Base-by-base conservation (phyloP, 2,329 filamentous ascomycete species). In the Ceratocystis lukuohia region DNA sequence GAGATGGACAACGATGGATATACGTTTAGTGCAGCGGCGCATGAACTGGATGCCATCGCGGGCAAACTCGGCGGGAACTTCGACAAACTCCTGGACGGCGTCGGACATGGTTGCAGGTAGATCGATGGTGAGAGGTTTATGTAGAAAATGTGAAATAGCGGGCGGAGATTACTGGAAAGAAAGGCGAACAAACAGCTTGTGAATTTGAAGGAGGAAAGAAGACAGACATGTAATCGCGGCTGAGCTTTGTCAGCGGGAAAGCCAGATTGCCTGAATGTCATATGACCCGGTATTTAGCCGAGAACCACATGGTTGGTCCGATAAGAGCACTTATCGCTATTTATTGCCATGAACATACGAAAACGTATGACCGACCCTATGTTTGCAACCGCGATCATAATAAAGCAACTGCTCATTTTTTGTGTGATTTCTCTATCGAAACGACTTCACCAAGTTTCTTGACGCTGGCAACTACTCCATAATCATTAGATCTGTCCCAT, bases 1-100 rank as follows among this genome's bases (percentile, higher is more conserved):
- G 48, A 28, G 61, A 30, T 56, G 22, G 12, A 48, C 61, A 17
- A 17, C 62, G 62, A 46, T 64, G 22, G 59, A 76, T 80, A 68
- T 76, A 83, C 82, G 83, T 78, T 85, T 85, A 70, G 82, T 82
- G 79, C 82, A 84, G 71, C 81, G 77, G 76, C 80, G 81, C 74
- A 85, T 77, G 76, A 86, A 86, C 71, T 84, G 82, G 68, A 82
- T 78, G 73, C 83, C 83, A 69, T 85, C 83, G 73, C 77, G 81
- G 73, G 85, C 74, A 75, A 88, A 88, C 76, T 87, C 84, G 74
- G 79, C 79, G 71, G 85, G 85, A 74, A 85, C 81, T 71, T 89
- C 87, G 74, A 88, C 81, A 72, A 89, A 78, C 74, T 88, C 85
- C 76, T 88, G 84, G 72, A 88, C 75, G 75, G 86, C 82, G 74